A percentile compares a stretch with the other conserved stretches of the same genome.
These are phyloP conservation scores for Acanthamoeba polyphaga DNA, from an alignment of 208 protist genomes.

Conservation along the genomic window DNA sequence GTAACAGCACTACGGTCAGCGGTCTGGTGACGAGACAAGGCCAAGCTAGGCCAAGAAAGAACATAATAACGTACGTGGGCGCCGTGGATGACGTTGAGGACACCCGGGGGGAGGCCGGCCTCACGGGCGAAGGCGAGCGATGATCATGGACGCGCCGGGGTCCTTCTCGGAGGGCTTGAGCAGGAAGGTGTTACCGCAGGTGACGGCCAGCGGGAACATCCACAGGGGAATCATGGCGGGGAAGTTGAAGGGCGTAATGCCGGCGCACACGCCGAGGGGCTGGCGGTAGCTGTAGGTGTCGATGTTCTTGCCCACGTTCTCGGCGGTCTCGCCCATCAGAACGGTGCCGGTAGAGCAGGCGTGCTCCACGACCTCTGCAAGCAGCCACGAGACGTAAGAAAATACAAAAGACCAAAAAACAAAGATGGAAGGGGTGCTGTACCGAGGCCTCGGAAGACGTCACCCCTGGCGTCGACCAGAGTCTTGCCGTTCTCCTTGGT, in stretches of 20 bases:
- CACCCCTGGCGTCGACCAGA: constrained; percentile 92
- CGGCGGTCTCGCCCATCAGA: constrained; percentile 93
- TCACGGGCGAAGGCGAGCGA: constrained; percentile 87
- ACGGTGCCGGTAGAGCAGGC: constrained; percentile 88
- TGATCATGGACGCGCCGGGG: constrained; percentile 88
- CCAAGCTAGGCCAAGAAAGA: not conserved
- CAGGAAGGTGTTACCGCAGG: constrained; percentile 94
- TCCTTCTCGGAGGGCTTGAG: constrained; percentile 95
- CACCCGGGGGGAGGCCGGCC: constrained; percentile 91
- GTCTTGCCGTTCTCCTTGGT: constrained; percentile 95
- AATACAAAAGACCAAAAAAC: not conserved
- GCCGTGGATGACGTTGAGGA: constrained; percentile 94
- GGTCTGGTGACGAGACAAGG: not conserved
- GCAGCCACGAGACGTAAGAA: not conserved
- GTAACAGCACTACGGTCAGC: too few relatives aligned
- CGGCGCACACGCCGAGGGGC: constrained; percentile 94
- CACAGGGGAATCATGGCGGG: constrained; percentile 84
- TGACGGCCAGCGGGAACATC: constrained; percentile 93
- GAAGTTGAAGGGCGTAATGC: constrained; percentile 95
- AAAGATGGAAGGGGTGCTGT: not conserved
- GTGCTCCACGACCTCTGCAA: constrained; percentile 94
- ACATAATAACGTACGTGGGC: constrained; percentile 35
- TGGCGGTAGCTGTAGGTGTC: constrained; percentile 93
- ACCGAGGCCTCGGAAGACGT: constrained; percentile 93
- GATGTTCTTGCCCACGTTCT: constrained; percentile 91